A percentile compares a stretch with the other conserved stretches of the same genome.
Conservation (phyloP, 345 rosid genomes). For the Toxicodendron radicans region DNA sequence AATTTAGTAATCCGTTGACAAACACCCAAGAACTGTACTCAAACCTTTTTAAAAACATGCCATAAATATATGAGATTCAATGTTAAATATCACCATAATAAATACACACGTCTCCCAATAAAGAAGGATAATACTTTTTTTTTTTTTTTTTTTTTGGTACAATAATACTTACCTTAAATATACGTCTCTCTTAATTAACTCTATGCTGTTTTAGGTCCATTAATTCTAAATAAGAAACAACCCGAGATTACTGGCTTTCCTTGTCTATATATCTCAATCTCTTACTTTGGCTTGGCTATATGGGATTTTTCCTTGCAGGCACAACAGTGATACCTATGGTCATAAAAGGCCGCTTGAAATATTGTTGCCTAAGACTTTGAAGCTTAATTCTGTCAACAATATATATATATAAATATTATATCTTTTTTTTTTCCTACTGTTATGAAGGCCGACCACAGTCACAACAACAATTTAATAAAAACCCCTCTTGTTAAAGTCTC, state of each 20-base stretch:
- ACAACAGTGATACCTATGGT: conserved; percentile 29
- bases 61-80: neutral
- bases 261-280: neutral
- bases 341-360: conserved; percentile 27
- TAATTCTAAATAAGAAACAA: neutral
- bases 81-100: neutral
- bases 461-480: too few relatives aligned
- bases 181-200: neutral
- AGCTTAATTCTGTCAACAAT: neutral
- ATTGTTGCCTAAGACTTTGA: neutral
- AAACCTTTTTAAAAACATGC: neutral
- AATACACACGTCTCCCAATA: neutral
- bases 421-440: neutral
- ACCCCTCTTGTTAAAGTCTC: conserved; percentile 8
- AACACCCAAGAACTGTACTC: neutral
- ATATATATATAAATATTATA: too few relatives aligned
- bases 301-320: conserved; percentile 19
- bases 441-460: neutral
- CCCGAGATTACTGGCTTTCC: neutral
- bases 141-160: too few relatives aligned
- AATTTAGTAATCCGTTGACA: conserved; percentile 17
- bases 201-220: neutral
- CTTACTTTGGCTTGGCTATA: neutral
- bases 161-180: neutral
- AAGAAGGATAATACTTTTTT: neutral